Evolutionary conservation across 208 protist genomes (phyloP), one percentile per base, ranked within the genome.

Genomic region (Leishmania turanica): DNA sequence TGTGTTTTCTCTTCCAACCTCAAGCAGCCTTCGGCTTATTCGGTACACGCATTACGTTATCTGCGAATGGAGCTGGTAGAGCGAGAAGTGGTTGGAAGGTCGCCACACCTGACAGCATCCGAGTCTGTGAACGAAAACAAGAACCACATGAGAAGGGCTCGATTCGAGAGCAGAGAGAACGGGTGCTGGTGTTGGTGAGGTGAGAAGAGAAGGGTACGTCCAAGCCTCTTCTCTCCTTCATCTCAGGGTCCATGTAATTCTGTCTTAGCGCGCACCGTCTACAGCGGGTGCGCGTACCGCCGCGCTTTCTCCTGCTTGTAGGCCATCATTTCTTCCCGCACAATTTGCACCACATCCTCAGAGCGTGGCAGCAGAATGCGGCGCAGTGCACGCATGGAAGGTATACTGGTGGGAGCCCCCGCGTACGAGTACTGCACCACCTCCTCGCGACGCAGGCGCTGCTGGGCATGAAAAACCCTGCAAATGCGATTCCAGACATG

Each of bases 261-360:
- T 24, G 37, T 27, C 21, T 11, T 78, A 13, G 15, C 15, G 8
- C 19, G 54, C 27, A 56, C n/a, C 19, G 17, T 24, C 37, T 71
- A 73, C 71, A 60, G 34, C 15, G 81, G 72, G 54, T 84, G 83
- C 6, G 68, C 79, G n/a, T 76, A 75, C 13, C 68, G 58, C 5
- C 66, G 27, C 45, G 92, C 87, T 82, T 94, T 96, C 34, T 85
- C 81, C 37, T 66, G 68, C 82, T 91, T 90, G 87, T 97, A 95
- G 42, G 84, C 88, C 15, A 94, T 27, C 92, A 97, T 97, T 62
- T 96, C 93, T 80, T 97, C 95, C 1, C 95, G 90, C 24, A 97
- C 95, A 5, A 95, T 79, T 73, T 96, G 93, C 42, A 91, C 93
- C 77, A 94, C 92, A 78, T 97, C 95, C 77, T 97, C 95, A 47